Evolutionary conservation across 2,329 filamentous ascomycete species (phyloP).

Genomic region (Grosmannia penicillata): DNA sequence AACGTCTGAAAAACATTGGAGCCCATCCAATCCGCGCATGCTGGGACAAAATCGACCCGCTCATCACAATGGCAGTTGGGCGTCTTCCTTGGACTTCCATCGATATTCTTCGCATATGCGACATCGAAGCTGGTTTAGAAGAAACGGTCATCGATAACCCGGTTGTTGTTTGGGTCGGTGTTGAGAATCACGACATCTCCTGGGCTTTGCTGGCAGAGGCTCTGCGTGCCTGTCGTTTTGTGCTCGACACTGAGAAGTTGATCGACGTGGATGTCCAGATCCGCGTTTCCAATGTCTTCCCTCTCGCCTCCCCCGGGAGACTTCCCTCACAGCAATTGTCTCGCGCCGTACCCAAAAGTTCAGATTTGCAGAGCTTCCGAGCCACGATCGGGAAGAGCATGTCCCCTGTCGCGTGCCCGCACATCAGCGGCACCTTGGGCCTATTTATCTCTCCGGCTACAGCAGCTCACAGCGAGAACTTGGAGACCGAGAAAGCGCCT

Average conservation of each 20-base stretch:
- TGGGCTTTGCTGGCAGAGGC: neutral
- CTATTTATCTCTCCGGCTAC: neutral
- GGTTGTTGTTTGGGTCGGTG: neutral
- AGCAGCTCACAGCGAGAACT: neutral
- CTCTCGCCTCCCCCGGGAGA: neutral
- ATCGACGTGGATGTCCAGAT: neutral
- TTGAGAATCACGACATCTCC: neutral
- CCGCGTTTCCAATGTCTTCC: neutral
- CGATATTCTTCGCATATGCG: neutral
- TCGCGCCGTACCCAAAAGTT: no score
- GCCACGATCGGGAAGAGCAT: neutral
- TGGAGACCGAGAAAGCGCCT: neutral
- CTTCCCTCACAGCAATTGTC: neutral
- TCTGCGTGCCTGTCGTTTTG: neutral
- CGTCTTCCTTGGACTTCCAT: neutral
- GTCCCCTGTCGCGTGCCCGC: neutral
- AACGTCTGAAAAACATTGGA: neutral
- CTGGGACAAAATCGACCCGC: neutral
- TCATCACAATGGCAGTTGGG: neutral
- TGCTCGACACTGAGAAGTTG: neutral
- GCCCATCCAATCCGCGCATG: neutral
- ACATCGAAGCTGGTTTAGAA: neutral
- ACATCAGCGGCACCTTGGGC: neutral
- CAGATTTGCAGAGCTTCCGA: neutral
- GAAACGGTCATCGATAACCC: neutral